Base-by-base conservation (phyloP, 305 asterid genomes). In the Fraxinus dipetala region DNA sequence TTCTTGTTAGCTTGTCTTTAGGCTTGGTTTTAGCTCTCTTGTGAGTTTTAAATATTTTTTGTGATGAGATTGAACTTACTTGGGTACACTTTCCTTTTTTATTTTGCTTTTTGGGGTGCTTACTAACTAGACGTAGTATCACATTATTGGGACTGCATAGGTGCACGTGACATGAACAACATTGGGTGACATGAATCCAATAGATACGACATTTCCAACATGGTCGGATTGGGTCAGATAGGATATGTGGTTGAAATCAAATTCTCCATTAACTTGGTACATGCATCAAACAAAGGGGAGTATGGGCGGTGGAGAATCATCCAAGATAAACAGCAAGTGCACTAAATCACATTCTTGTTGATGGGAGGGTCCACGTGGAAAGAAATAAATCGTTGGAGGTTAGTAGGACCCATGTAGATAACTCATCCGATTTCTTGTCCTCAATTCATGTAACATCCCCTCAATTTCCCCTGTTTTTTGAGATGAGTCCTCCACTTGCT, bases 291-390 rank as follows among this genome's bases (percentile, higher is more conserved):
- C 7, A 48, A 48, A 38, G 1, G 34, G 16, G 2, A 74, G 6
- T 9, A 22, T 18, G 7, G 36, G 40, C 22, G 20, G 75, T 30
- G 80, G 48, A 45, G 72, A 61, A 61, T 4, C 34, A 54, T 35
- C 61, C n/a, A 31, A 24, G 83, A 10, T 45, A 13, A 22, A 38
- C 45, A 36, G 2, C 20, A 9, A 72, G 34, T 32, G 75, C 85
- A 72, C 78, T 75, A 77, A 18, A 83, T 87, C 85, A 81, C 61
- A 79, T 38, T 38, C 82, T 79, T 75, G 38, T 65, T 38, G 48
- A n/a, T 36, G 14, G 80, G 61, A 78, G 51, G 75, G 81, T 75
- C 89, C 90, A 88, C 87, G 87, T 87, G 91, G 85, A 84, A 70
- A 73, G 20, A 72, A 54, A 61, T 18, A 20, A 75, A 59, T 70